Evolutionary conservation across 2,329 filamentous ascomycete species (phyloP).

Genomic region (Myriosclerotinia scirpicola): DNA sequence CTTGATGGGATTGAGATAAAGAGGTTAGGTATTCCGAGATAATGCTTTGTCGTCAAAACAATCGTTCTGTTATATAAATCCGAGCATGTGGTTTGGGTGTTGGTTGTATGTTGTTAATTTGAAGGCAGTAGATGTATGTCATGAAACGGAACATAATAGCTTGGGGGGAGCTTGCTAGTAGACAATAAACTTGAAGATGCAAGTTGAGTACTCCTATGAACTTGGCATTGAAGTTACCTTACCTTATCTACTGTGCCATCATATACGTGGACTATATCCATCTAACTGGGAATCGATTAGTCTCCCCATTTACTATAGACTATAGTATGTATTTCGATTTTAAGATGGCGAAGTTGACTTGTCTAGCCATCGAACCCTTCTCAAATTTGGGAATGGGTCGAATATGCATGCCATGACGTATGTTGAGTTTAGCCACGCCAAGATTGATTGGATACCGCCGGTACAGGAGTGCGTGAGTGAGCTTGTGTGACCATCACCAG

Average conservation of each 20-base stretch:
- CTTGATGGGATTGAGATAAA: not conserved
- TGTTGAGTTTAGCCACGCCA: conserved; percentile 4
- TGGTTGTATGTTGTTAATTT: not conserved
- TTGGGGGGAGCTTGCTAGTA: not conserved
- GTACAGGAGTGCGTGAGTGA: no score
- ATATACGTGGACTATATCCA: not conserved
- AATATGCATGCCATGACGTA: conserved; percentile 8
- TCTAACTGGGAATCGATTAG: conserved; percentile 18
- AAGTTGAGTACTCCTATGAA: not conserved
- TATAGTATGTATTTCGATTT: not conserved
- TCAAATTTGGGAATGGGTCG: not conserved
- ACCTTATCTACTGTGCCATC: no score
- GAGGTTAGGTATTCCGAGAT: not conserved
- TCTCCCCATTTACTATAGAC: not conserved
- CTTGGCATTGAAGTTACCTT: not conserved
- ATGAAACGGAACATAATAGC: not conserved
- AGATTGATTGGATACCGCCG: no score
- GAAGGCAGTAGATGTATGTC: not conserved
- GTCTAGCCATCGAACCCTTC: not conserved
- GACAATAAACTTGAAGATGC: not conserved
- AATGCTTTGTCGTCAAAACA: not conserved
- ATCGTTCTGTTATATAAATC: not conserved
- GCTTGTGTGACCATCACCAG: no score
- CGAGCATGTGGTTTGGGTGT: not conserved
- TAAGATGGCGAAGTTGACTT: not conserved